phyloP scores from a whole-genome alignment of 768 basidiomycete genomes.

The Leccinellum rugosiceps region DNA sequence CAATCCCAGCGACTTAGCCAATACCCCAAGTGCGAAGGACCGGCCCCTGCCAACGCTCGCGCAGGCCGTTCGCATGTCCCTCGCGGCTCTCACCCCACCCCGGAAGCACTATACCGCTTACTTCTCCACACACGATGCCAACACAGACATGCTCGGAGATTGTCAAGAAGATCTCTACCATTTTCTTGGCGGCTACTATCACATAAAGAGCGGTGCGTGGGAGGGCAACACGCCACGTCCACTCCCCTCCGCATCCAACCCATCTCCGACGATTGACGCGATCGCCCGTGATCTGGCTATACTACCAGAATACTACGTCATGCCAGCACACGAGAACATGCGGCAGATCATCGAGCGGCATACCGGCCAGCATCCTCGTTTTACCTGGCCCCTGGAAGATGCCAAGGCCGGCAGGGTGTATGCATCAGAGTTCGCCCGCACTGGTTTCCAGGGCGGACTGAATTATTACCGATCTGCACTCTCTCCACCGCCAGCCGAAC shows the following conservation, averaged over 20 bases:
- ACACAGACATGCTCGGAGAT: conserved; percentile 38
- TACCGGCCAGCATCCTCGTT: conserved; percentile 26
- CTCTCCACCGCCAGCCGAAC: conserved; percentile 30
- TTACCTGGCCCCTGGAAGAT: conserved; percentile 47
- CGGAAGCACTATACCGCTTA: conserved; percentile 58
- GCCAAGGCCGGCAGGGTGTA: conserved; percentile 44
- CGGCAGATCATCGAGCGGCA: conserved; percentile 40
- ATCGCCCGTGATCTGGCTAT: conserved; percentile 35
- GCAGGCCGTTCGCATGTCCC: conserved; percentile 10
- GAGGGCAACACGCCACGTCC: conserved; percentile 38
- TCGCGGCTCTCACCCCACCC: conserved; percentile 46
- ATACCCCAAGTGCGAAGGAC: conserved; percentile 5
- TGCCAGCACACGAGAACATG: conserved; percentile 55
- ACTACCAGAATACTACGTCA: conserved; percentile 60
- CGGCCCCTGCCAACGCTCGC: conserved; percentile 7
- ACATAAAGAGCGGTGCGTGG: conserved; percentile 60
- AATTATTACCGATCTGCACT: conserved; percentile 49
- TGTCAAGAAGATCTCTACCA: conserved; percentile 15
- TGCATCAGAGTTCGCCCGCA: conserved; percentile 44
- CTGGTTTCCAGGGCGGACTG: conserved; percentile 63
- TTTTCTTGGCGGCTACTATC: conserved; percentile 30
- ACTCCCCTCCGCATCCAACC: conserved; percentile 30
- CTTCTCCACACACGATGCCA: conserved; percentile 45
- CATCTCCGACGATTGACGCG: conserved; percentile 18
- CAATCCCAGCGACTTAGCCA: conserved; percentile 1